Conservation (phyloP, 2,329 filamentous ascomycete species). For the Aspergillus fumigatiaffinis region DNA sequence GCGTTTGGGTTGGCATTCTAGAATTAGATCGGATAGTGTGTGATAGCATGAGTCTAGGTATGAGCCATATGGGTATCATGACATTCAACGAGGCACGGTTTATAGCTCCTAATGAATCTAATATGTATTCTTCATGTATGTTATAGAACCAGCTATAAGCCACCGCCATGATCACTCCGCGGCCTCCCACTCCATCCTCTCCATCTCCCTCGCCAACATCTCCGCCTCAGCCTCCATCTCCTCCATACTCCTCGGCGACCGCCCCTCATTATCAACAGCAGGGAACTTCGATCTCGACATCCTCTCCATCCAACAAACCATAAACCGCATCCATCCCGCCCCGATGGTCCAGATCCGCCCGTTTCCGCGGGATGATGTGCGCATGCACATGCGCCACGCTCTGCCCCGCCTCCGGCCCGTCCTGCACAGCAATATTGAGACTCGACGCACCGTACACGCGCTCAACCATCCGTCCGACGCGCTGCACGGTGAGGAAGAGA, state of each 20-base stretch:
- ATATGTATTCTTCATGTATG: background rate
- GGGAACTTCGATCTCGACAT: conserved; percentile 58
- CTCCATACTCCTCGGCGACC: conserved; percentile 62
- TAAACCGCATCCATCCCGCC: conserved; percentile 73
- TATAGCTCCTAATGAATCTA: background rate
- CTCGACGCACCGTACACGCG: conserved; percentile 62
- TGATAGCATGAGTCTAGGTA: background rate
- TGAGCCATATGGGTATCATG: background rate
- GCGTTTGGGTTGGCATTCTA: conserved; percentile 3
- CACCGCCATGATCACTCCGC: conserved; percentile 21
- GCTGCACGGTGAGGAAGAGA: conserved; percentile 82
- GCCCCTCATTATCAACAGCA: conserved; percentile 65
- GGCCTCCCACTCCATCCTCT: conserved; percentile 38
- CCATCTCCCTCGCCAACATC: conserved; percentile 57
- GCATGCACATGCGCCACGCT: conserved; percentile 91
- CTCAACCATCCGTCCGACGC: conserved; percentile 71
- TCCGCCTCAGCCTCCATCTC: conserved; percentile 79
- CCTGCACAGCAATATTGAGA: conserved; percentile 93
- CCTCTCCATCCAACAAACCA: conserved; percentile 67
- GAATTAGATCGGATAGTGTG: conserved; percentile 3
- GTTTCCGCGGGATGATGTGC: conserved; percentile 76
- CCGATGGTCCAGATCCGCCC: conserved; percentile 54
- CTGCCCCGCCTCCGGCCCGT: conserved; percentile 85
- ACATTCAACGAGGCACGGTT: conserved; percentile 1
- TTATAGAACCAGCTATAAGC: background rate